Conservation (phyloP, 2,329 filamentous ascomycete species). For the Penicillium nordicum region DNA sequence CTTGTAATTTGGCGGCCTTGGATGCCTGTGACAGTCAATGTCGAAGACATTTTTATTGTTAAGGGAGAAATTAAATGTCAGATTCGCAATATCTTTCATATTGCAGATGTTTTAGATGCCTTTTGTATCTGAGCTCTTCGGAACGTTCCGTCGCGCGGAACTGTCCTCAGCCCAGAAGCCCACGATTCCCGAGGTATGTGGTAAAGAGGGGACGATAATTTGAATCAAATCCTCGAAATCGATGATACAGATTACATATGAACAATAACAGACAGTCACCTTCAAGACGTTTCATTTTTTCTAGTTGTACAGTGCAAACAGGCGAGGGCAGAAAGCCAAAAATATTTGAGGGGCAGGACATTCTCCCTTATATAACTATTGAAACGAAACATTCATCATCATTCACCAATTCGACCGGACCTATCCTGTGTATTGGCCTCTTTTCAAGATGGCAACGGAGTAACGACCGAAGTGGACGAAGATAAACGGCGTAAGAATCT, state of each 20-base stretch:
- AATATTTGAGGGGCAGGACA: background rate
- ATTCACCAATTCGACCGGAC: no score
- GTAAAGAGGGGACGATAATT: background rate
- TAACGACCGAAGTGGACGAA: background rate
- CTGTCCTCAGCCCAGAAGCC: background rate
- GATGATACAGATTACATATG: background rate
- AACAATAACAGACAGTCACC: background rate
- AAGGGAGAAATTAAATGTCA: background rate
- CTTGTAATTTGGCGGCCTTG: slow-evolving; percentile 19
- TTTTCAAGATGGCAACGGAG: background rate
- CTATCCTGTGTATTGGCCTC: background rate
- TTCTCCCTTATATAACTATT: background rate
- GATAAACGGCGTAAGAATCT: background rate
- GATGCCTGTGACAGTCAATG: slow-evolving; percentile 14
- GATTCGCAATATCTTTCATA: background rate
- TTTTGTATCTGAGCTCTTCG: slow-evolving; percentile 1
- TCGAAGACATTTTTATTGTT: slow-evolving; percentile 2
- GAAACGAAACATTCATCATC: background rate
- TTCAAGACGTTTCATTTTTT: no score
- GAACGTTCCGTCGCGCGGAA: slow-evolving; percentile 7
- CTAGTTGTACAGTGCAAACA: background rate
- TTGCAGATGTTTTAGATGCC: background rate
- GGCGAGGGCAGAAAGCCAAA: background rate
- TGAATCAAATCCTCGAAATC: background rate
- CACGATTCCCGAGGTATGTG: background rate